phyloP scores from a whole-genome alignment of 1,284 basidiomycete genomes.

The Pholiota adiposa region DNA sequence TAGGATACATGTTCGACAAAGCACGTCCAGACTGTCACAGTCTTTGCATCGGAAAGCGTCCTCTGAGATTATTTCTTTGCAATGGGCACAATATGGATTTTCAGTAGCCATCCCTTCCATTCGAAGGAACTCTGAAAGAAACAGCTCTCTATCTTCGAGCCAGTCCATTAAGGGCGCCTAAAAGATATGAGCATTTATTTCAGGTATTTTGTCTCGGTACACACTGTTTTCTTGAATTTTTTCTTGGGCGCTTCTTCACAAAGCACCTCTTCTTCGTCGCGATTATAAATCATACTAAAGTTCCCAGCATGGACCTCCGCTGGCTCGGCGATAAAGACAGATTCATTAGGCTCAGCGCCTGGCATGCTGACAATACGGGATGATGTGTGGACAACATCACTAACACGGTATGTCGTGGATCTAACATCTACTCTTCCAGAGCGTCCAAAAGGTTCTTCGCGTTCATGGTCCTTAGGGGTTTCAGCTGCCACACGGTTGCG shows the following conservation, averaged over 20 bases:
- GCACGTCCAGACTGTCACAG: not conserved
- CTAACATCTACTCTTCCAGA: too few species aligned
- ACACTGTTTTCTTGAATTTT: not conserved
- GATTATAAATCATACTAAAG: not conserved
- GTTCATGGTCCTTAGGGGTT: too few species aligned
- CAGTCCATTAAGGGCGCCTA: constrained; percentile 8
- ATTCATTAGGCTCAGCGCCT: too few species aligned
- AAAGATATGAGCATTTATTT: not conserved
- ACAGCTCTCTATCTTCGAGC: constrained; percentile 11
- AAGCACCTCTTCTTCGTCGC: not conserved
- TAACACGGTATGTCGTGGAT: too few species aligned
- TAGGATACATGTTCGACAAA: not conserved
- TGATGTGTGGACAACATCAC: too few species aligned
- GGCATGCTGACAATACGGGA: too few species aligned
- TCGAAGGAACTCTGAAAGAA: constrained; percentile 10
- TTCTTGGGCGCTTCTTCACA: not conserved
- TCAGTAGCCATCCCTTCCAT: constrained; percentile 3
- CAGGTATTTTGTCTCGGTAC: not conserved
- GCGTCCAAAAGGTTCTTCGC: too few species aligned
- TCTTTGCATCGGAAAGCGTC: not conserved
- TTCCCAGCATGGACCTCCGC: too few species aligned
- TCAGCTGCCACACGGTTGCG: too few species aligned
- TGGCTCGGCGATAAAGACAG: too few species aligned
- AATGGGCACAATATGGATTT: not conserved
- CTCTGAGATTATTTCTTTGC: not conserved